Base-by-base conservation (phyloP, 208 protist species). In the Wallacemonas sp. region DNA sequence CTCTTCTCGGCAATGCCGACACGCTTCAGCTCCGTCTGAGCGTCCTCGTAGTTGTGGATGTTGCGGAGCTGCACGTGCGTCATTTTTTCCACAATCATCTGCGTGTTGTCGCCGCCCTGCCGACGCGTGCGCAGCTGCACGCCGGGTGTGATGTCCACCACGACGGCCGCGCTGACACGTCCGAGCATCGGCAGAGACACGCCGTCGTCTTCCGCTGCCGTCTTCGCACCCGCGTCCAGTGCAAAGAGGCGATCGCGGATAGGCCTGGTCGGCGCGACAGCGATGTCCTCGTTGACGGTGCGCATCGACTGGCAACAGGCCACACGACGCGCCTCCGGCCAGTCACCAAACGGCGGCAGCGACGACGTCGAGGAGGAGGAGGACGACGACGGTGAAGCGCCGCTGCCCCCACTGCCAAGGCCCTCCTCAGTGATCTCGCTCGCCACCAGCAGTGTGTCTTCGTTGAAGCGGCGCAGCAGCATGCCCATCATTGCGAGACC, bases 61-160 rank as follows among this genome's bases (percentile, higher is more conserved):
- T 38, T 57, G 38, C 62, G 49, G 3, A 96, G 67, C 25, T 89
- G 50, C 18, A 84, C 84, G 23, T 32, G 32, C 12, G 52, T 70
- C 87, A 96, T 96, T n/a, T 67, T 45, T 8, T 81, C 62, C 18
- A 95, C 72, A 8, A 76, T 83, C 39, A 74, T 62, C 7, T 48
- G 33, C 16, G 72, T 50, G 38, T 50, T 74, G 32, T 55, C 31
- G 11, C n/a, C 62, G 18, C 48, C 22, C 11, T 22, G 57, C 20
- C 45, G 46, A 14, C 7, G 48, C 32, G 14, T 20, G 0, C 72
- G 41, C 65, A 80, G 16, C 57, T 39, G 41, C 44, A 57, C 65
- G 20, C 79, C 82, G 3, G 89, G 86, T 2, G 85, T 83, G 23
- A 95, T 81, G 45, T 95, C 90, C 11, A 95, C 90, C 48, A 95